These are phyloP conservation scores for Volvariella volvacea DNA, from an alignment of 1,284 basidiomycete species.

Conservation along the genomic window DNA sequence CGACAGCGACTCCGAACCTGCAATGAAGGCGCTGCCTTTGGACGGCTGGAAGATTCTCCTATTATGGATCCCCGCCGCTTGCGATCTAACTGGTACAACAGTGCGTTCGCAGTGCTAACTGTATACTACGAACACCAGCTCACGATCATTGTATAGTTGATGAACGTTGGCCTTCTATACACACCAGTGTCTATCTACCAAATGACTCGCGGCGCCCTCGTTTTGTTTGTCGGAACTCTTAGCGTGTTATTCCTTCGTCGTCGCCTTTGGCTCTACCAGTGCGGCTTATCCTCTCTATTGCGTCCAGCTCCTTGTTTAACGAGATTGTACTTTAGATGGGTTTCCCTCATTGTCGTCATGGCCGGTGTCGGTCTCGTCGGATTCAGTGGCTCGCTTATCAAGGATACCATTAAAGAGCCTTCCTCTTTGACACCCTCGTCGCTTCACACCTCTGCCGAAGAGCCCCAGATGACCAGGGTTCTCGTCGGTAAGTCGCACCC, in stretches of 20 bases:
- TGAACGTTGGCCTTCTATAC: slow-evolving; percentile 93
- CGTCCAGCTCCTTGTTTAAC: slow-evolving; percentile 9
- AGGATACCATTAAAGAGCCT: slow-evolving; percentile 56
- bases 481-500: slow-evolving; percentile 52
- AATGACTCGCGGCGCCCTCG: slow-evolving; percentile 95
- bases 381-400: slow-evolving; percentile 82
- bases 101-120: slow-evolving; percentile 35
- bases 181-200: slow-evolving; percentile 98
- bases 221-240: slow-evolving; percentile 93
- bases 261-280: slow-evolving; percentile 78
- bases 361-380: slow-evolving; percentile 88
- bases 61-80: slow-evolving; percentile 82
- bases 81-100: slow-evolving; percentile 85
- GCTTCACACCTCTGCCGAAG: slow-evolving; percentile 29
- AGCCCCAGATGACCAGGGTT: slow-evolving; percentile 56
- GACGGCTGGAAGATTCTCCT: slow-evolving; percentile 67
- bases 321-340: slow-evolving; percentile 56
- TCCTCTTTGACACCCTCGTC: slow-evolving; percentile 15
- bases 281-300: slow-evolving; percentile 14
- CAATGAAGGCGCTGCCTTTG: slow-evolving; percentile 40
- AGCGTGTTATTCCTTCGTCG: slow-evolving; percentile 90
- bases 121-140: background rate
- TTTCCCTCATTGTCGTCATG: slow-evolving; percentile 89
- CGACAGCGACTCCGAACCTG: slow-evolving; percentile 38
- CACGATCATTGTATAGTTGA: no score